phyloP scores from a whole-genome alignment of 176 grass and related monocot species.

The Saccharum spontaneum region DNA sequence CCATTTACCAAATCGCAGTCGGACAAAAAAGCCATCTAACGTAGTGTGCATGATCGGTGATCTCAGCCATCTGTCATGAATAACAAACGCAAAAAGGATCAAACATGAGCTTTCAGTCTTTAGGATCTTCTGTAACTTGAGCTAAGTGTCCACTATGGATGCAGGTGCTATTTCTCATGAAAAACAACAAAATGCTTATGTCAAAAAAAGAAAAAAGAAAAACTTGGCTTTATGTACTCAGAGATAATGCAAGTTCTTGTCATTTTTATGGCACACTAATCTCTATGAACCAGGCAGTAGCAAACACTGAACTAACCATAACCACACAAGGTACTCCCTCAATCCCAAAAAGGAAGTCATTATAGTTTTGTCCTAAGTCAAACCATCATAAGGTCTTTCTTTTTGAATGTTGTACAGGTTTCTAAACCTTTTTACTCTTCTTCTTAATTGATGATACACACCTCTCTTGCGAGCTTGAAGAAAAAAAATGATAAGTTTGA shows the following conservation, averaged over 20 bases:
- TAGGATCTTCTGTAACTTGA: conserved; percentile 8
- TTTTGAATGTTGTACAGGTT: background rate
- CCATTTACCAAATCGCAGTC: conserved; percentile 84
- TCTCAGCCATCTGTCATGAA: conserved; percentile 68
- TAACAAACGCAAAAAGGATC: conserved; percentile 27
- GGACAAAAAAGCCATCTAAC: conserved; percentile 85
- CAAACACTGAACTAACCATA: background rate
- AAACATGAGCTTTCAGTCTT: conserved; percentile 2
- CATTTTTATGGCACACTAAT: conserved; percentile 10
- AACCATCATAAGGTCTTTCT: background rate
- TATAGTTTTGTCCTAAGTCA: background rate
- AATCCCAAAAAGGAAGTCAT: background rate
- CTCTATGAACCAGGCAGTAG: conserved; percentile 10
- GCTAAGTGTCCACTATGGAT: background rate
- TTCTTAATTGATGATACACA: background rate
- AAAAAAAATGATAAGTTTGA: background rate
- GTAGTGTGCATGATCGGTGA: conserved; percentile 53
- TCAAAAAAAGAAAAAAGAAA: background rate
- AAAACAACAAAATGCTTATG: background rate
- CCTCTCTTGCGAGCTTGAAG: background rate
- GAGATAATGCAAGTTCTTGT: conserved; percentile 4
- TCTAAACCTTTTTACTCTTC: background rate
- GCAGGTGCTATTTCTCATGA: background rate
- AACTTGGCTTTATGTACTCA: conserved; percentile 1
- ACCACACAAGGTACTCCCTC: background rate